Conservation (phyloP, 1,284 basidiomycete genomes). For the Papiliotrema fonsecae region DNA sequence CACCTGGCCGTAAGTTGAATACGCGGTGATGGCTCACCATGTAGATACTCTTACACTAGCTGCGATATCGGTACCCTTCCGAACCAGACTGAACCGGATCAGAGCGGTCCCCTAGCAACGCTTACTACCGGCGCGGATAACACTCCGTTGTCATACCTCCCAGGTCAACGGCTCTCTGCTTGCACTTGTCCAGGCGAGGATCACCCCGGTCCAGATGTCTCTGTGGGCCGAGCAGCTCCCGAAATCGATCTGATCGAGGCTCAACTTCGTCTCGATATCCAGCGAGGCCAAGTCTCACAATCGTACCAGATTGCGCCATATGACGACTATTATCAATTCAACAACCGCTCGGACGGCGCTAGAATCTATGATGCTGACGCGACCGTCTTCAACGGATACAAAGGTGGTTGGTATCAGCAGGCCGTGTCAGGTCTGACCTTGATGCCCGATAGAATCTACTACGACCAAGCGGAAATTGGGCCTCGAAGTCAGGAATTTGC, state of each 20-base stretch:
- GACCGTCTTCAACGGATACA: constrained; percentile 65
- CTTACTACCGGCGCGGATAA: constrained; percentile 29
- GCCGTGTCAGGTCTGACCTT: constrained; percentile 57
- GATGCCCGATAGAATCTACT: constrained; percentile 54
- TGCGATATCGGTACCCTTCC: constrained; percentile 55
- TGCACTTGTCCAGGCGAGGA: constrained; percentile 68
- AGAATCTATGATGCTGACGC: constrained; percentile 45
- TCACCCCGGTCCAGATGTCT: constrained; percentile 70
- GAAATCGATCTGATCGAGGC: constrained; percentile 83
- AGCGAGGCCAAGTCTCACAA: constrained; percentile 22
- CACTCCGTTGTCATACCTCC: constrained; percentile 56
- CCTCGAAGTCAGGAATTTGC: constrained; percentile 42
- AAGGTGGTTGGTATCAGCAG: constrained; percentile 73
- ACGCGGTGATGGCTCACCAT: constrained; percentile 21
- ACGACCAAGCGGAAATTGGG: constrained; percentile 17
- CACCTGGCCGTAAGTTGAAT: constrained; percentile 12
- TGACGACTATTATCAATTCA: constrained; percentile 62
- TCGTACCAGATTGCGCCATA: constrained; percentile 49
- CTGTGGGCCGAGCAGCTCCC: constrained; percentile 72
- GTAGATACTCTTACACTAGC: constrained; percentile 54
- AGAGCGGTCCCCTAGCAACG: constrained; percentile 13
- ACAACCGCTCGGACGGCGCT: constrained; percentile 52
- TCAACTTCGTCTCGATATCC: constrained; percentile 38
- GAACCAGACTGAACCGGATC: constrained; percentile 51
- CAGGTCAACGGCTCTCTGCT: constrained; percentile 71